Evolutionary conservation across 768 basidiomycete genomes (phyloP).

Genomic region (Amanita jacksonii): DNA sequence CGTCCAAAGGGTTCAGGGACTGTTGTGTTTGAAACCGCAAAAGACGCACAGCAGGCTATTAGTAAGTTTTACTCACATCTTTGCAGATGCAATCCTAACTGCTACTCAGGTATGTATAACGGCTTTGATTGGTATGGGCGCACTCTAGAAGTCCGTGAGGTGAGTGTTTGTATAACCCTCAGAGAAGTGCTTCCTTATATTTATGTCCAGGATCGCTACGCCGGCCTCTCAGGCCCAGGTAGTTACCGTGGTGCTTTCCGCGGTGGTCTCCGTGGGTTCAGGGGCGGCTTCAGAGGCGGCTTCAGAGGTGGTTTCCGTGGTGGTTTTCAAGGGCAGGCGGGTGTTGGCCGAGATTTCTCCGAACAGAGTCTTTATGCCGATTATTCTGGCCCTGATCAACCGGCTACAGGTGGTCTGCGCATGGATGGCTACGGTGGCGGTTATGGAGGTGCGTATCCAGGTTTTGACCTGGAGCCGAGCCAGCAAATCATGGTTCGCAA

Average conservation of each 20-base stretch:
- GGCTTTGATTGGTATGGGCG: slow-evolving; percentile 98
- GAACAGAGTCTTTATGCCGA: slow-evolving; percentile 88
- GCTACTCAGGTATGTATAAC: slow-evolving; percentile 76
- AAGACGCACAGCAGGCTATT: slow-evolving; percentile 89
- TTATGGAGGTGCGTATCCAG: slow-evolving; percentile 21
- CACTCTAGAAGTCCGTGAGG: slow-evolving; percentile 92
- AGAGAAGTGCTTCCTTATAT: neutral
- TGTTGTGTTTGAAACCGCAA: slow-evolving; percentile 86
- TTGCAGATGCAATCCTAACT: neutral
- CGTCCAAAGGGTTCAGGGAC: slow-evolving; percentile 96
- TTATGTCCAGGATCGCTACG: slow-evolving; percentile 71
- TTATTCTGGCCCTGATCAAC: slow-evolving; percentile 82
- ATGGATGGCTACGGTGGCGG: slow-evolving; percentile 30
- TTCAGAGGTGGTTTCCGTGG: slow-evolving; percentile 53
- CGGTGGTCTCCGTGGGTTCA: slow-evolving; percentile 38
- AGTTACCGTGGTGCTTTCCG: slow-evolving; percentile 54
- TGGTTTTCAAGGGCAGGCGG: slow-evolving; percentile 23
- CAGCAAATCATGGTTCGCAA: slow-evolving; percentile 99
- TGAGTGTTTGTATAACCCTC: slow-evolving; percentile 23
- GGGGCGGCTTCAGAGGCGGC: slow-evolving; percentile 24
- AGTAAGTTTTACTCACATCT: slow-evolving; percentile 40
- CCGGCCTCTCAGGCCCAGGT: slow-evolving; percentile 68
- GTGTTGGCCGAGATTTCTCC: slow-evolving; percentile 68
- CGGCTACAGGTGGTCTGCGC: slow-evolving; percentile 32
- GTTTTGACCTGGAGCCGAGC: slow-evolving; percentile 71